Percentiles rank a stretch among this genome's conserved stretches.
These are phyloP conservation scores for Helenozyma rhizophorensis DNA, from an alignment of 805 yeast genomes.

Conservation along the genomic window DNA sequence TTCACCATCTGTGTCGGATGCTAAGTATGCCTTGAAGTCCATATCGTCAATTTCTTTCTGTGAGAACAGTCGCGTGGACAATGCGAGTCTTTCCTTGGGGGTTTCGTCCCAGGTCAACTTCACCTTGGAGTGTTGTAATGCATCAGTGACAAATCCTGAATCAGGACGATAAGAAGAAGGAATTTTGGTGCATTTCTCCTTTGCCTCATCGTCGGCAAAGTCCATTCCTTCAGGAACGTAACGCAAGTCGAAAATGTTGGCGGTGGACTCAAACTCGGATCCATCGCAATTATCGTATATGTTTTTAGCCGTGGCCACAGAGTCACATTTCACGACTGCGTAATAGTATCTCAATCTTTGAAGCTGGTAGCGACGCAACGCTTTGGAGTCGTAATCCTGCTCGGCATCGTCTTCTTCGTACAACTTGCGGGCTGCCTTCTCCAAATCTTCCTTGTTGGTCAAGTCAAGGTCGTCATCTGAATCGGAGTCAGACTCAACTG, in stretches of 20 bases:
- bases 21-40: slow-evolving; percentile 91
- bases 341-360: slow-evolving; percentile 91
- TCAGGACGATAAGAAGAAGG: slow-evolving; percentile 80
- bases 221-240: slow-evolving; percentile 92
- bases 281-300: slow-evolving; percentile 91
- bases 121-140: slow-evolving; percentile 93
- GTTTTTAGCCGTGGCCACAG: slow-evolving; percentile 60
- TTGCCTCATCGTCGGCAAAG: slow-evolving; percentile 68
- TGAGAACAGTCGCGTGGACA: slow-evolving; percentile 77
- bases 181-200: slow-evolving; percentile 65
- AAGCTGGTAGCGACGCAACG: slow-evolving; percentile 83
- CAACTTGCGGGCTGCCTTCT: slow-evolving; percentile 62
- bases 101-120: slow-evolving; percentile 98
- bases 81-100: slow-evolving; percentile 77
- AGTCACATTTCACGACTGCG: slow-evolving; percentile 84
- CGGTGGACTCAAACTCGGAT: slow-evolving; percentile 92
- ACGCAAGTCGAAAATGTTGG: slow-evolving; percentile 87
- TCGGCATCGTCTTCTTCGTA: slow-evolving; percentile 80
- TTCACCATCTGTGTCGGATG: slow-evolving; percentile 45
- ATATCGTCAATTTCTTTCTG: slow-evolving; percentile 84
- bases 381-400: slow-evolving; percentile 77
- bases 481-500: slow-evolving; percentile 29
- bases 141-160: slow-evolving; percentile 80
- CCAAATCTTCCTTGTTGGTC: slow-evolving; percentile 45
- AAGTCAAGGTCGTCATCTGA: slow-evolving; percentile 38